Base-by-base conservation (phyloP, 352 stramenopile genomes). In the Pythium aphanidermatum region DNA sequence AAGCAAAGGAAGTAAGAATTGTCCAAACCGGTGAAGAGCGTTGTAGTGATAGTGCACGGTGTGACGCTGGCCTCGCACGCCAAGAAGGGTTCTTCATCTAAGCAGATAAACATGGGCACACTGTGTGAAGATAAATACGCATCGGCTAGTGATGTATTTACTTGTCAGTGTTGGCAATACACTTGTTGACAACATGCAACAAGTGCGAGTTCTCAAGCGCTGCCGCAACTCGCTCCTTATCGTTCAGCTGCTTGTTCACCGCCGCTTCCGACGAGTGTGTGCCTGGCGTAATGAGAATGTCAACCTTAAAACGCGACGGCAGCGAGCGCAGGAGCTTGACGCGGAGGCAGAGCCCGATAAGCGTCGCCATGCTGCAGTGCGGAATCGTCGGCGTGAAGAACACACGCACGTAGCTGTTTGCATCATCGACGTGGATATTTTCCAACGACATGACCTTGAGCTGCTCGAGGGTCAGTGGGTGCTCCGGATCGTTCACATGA, bases 231-330 rank as follows among this genome's bases (percentile, higher is more conserved):
- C 95, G 77, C 59, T 98, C 95, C 60, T 98, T 98, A 64, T 98
- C 95, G 47, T 95, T 94, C 20, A 98, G 76, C 67, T 98, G 95
- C 60, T 98, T 98, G 83, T 98, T 98, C 41, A 98, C 86, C 23
- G 89, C 90, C 19, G 91, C 81, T 74, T 98, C 95, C 44, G 85
- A 97, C 19, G 84, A 81, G 74, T 98, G 95, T 43, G 92, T 96
- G 44, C 95, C 95, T 14, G 87, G 85, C 39, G 94, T 95, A 44
- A 98, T 97, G 35, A 82, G 64, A 14, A 98, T 96, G 45, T 85
- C 69, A 20, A 98, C 81, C 58, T 97, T 98, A 69, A 98, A 98
- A 39, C 90, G 75, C 55, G 78, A 51, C 5, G 91, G 88, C 44
- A 98, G 68, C 33, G 92, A 98, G 20, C 95, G 83, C 46, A 97